phyloP scores from a whole-genome alignment of 441 rosid species.

The Corymbia calophylla region DNA sequence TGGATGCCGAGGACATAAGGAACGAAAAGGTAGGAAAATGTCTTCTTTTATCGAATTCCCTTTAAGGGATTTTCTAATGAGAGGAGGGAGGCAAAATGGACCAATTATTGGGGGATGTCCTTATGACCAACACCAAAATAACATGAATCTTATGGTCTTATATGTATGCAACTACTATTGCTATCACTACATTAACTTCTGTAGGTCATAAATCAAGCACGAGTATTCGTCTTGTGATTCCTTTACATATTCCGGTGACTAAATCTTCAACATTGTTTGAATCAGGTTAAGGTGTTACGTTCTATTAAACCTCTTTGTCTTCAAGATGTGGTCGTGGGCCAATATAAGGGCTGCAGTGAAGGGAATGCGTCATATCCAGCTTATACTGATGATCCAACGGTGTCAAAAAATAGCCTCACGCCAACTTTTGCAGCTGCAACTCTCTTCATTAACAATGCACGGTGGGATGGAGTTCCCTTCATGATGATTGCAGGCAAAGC shows the following conservation, averaged over 20 bases:
- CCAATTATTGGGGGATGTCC: neutral
- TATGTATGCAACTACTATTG: neutral
- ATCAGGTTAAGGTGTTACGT: conserved; percentile 11
- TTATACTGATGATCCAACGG: conserved; percentile 2
- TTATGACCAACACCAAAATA: neutral
- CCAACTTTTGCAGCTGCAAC: conserved; percentile 11
- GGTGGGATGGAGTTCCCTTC: conserved; percentile 16
- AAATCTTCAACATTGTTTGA: neutral
- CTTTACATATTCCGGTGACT: neutral
- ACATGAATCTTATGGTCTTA: neutral
- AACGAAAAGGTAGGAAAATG: conserved; percentile 1
- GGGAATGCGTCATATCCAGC: neutral
- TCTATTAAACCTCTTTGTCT: conserved; percentile 1
- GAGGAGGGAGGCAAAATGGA: neutral
- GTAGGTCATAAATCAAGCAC: neutral
- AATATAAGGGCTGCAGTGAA: neutral
- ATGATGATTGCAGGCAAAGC: conserved; percentile 4
- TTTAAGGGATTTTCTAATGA: neutral
- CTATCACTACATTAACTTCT: neutral
- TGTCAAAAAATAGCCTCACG: conserved; percentile 2
- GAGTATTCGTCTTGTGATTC: neutral
- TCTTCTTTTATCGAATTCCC: neutral
- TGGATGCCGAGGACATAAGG: conserved; percentile 13
- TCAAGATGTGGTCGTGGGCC: conserved; percentile 4
- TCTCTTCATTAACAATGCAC: conserved; percentile 1